Evolutionary conservation across 371 early-diverging fungal species (phyloP).

Genomic region (Apophysomyces ossiformis): DNA sequence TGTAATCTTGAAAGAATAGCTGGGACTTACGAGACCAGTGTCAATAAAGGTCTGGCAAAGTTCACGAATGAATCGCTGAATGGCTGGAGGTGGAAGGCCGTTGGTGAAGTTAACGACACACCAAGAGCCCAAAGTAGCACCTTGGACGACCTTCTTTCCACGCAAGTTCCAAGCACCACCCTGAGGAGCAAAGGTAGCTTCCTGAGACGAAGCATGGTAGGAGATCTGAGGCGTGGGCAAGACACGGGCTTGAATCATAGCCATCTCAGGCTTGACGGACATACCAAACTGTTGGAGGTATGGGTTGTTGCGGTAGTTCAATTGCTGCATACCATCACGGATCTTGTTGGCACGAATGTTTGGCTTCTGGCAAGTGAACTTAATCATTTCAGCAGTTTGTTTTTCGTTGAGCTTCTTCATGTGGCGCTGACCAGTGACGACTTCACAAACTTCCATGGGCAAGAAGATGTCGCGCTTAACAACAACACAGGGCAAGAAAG

Average conservation of each 20-base stretch:
- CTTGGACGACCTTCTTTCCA: constrained; percentile 80
- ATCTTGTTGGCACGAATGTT: constrained; percentile 72
- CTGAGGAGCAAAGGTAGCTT: constrained; percentile 70
- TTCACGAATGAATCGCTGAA: constrained; percentile 63
- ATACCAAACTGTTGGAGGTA: constrained; percentile 76
- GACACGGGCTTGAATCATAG: constrained; percentile 67
- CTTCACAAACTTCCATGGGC: constrained; percentile 92
- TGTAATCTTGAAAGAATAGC: background rate
- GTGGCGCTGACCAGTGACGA: constrained; percentile 85
- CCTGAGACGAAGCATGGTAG: constrained; percentile 65
- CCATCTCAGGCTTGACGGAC: constrained; percentile 65
- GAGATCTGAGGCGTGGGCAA: constrained; percentile 79
- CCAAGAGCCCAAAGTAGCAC: constrained; percentile 85
- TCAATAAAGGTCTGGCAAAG: constrained; percentile 59
- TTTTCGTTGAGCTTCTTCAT: constrained; percentile 81
- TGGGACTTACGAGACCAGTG: constrained; percentile 61
- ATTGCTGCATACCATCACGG: constrained; percentile 48
- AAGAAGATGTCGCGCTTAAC: constrained; percentile 65
- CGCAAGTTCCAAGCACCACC: constrained; percentile 93
- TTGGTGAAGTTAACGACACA: constrained; percentile 69
- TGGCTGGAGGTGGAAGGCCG: constrained; percentile 37
- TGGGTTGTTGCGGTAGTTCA: constrained; percentile 61
- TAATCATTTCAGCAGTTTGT: constrained; percentile 95
- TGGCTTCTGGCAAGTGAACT: constrained; percentile 87
- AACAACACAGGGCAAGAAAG: constrained; percentile 89